Percentiles rank a stretch among this genome's conserved stretches.
Conservation (phyloP, 805 yeast genomes). For the Sungouiozyma ichnusensis region DNA sequence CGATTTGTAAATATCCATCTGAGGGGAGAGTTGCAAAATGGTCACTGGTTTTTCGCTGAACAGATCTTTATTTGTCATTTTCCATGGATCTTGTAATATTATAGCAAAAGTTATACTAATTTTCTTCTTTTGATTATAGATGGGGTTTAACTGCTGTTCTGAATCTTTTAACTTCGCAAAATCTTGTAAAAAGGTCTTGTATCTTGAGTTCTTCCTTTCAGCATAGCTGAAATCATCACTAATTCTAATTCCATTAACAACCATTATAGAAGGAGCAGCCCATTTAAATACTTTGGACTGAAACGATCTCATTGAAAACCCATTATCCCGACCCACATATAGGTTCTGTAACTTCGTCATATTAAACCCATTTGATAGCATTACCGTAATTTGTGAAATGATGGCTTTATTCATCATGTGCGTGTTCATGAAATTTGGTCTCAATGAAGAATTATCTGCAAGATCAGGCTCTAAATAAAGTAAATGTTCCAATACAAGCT, state of each 20-base stretch:
- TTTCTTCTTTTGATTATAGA: constrained; percentile 8
- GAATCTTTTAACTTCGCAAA: constrained; percentile 34
- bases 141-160: constrained; percentile 13
- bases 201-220: constrained; percentile 30
- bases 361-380: constrained; percentile 23
- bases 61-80: constrained; percentile 51
- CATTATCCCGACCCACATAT: constrained; percentile 58
- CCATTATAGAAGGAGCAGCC: constrained; percentile 73
- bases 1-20: constrained; percentile 43
- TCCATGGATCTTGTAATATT: constrained; percentile 67
- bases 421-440: constrained; percentile 2
- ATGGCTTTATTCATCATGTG: constrained; percentile 25
- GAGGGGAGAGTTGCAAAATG: constrained; percentile 62
- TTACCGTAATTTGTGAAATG: constrained; percentile 33
- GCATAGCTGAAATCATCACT: constrained; percentile 18
- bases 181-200: constrained; percentile 39
- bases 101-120: constrained; percentile 51
- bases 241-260: constrained; percentile 56
- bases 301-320: constrained; percentile 80
- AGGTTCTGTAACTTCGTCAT: constrained; percentile 34
- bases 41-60: constrained; percentile 55
- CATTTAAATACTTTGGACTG: constrained; percentile 80
- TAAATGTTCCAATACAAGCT: constrained; percentile 34
- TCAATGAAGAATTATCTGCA: constrained; percentile 6
- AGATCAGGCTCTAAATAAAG: constrained; percentile 27